Evolutionary conservation across 2,329 filamentous ascomycete genomes (phyloP).

Genomic region (Magnaporthales sp.): DNA sequence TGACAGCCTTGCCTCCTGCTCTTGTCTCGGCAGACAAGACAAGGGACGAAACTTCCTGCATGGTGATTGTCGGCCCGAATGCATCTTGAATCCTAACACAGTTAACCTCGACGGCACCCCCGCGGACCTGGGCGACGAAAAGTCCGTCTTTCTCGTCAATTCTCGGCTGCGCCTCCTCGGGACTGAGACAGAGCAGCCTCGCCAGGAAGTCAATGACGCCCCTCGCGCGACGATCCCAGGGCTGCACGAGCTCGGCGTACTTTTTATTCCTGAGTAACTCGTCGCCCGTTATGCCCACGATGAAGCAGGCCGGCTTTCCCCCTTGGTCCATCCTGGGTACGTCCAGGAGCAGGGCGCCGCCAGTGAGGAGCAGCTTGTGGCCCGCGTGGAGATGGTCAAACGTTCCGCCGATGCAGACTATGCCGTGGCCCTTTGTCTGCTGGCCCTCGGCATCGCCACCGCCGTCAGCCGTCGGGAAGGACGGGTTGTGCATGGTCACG

Average conservation of each 20-base stretch:
- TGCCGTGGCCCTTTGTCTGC: conserved; percentile 31
- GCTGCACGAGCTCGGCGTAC: conserved; percentile 69
- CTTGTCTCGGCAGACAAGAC: conserved; percentile 86
- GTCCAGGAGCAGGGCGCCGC: conserved; percentile 64
- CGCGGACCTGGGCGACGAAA: conserved; percentile 48
- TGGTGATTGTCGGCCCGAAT: conserved; percentile 83
- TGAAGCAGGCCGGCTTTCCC: conserved; percentile 38
- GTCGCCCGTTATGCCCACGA: conserved; percentile 84
- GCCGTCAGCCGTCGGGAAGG: conserved; percentile 7
- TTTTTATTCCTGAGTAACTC: conserved; percentile 84
- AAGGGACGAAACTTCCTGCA: conserved; percentile 68
- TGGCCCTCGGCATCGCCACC: conserved; percentile 9
- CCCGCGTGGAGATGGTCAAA: conserved; percentile 95
- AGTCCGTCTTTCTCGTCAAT: conserved; percentile 28
- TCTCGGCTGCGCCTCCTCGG: conserved; percentile 33
- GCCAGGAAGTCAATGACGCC: conserved; percentile 65
- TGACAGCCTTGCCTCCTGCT: conserved; percentile 75
- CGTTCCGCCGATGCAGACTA: conserved; percentile 80
- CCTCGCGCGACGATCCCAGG: conserved; percentile 67
- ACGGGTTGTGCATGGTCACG: conserved; percentile 31
- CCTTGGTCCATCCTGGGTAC: conserved; percentile 17
- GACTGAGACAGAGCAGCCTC: conserved; percentile 42
- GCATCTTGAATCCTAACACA: conserved; percentile 81
- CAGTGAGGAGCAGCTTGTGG: conserved; percentile 93
- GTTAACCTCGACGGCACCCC: conserved; percentile 55